These are phyloP conservation scores for Scleroderma citrinum DNA, from an alignment of 768 basidiomycete genomes.

Conservation along the genomic window DNA sequence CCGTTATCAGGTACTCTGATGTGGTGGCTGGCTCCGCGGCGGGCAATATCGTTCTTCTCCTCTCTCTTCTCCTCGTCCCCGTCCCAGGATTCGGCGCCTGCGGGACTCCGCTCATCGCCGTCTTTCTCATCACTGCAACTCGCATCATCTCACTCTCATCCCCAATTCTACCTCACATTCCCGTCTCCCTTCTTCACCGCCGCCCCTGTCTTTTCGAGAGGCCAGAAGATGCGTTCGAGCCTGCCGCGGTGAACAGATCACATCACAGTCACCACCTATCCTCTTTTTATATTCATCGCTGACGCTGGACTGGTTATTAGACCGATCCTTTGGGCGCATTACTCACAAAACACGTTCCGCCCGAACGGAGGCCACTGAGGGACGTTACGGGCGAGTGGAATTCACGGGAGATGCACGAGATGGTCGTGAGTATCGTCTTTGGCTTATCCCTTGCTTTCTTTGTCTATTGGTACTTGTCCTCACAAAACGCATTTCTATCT, in stretches of 20 bases:
- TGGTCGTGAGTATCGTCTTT: slow-evolving; percentile 57
- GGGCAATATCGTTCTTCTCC: slow-evolving; percentile 30
- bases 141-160: background rate
- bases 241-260: slow-evolving; percentile 3
- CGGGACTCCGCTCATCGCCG: background rate
- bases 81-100: background rate
- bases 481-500: slow-evolving; percentile 5
- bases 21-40: slow-evolving; percentile 48
- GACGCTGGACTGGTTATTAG: slow-evolving; percentile 33
- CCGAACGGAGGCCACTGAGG: slow-evolving; percentile 67
- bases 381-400: slow-evolving; percentile 74
- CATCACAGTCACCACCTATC: slow-evolving; percentile 3
- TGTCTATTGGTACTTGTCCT: slow-evolving; percentile 5
- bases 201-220: background rate
- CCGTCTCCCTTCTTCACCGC: slow-evolving; percentile 6
- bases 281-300: background rate
- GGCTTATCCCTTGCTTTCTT: slow-evolving; percentile 4
- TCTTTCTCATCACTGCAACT: background rate
- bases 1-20: slow-evolving; percentile 46
- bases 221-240: slow-evolving; percentile 1
- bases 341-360: slow-evolving; percentile 78
- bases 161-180: slow-evolving; percentile 1
- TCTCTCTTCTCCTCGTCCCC: slow-evolving; percentile 31
- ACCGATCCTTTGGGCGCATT: slow-evolving; percentile 80
- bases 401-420: slow-evolving; percentile 63